Percentiles rank a stretch among this genome's conserved stretches.
Evolutionary conservation across 768 basidiomycete genomes (phyloP).

Genomic region (Solioccasus polychromus): DNA sequence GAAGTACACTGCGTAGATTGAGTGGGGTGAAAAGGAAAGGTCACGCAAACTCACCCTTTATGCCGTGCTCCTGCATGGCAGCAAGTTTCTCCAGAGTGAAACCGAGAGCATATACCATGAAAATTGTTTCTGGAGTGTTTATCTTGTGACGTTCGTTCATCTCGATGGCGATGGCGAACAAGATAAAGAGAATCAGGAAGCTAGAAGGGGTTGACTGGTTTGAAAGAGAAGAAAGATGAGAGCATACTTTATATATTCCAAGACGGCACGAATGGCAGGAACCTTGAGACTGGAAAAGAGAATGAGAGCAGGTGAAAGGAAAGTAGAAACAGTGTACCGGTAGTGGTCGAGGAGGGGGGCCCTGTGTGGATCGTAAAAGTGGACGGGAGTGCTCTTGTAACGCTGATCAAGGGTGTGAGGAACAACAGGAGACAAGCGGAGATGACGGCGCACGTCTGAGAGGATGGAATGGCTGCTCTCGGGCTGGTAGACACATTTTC

Average conservation of each 20-base stretch:
- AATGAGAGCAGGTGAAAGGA: neutral
- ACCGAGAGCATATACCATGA: conserved; percentile 78
- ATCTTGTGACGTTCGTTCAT: conserved; percentile 57
- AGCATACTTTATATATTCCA: conserved; percentile 92
- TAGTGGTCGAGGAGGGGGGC: conserved; percentile 96
- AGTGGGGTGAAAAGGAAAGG: neutral
- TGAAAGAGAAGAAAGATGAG: neutral
- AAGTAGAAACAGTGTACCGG: conserved; percentile 48
- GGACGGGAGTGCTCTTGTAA: conserved; percentile 88
- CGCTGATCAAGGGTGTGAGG: conserved; percentile 48
- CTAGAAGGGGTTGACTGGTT: conserved; percentile 25
- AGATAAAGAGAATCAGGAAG: conserved; percentile 76
- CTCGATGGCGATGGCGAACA: conserved; percentile 81
- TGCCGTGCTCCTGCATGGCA: conserved; percentile 93
- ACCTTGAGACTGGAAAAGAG: conserved; percentile 70
- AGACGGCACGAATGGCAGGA: conserved; percentile 82
- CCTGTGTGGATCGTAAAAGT: conserved; percentile 92
- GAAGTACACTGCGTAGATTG: conserved; percentile 58
- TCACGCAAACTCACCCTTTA: conserved; percentile 55
- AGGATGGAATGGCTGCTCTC: conserved; percentile 86
- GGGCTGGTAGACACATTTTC: conserved; percentile 89
- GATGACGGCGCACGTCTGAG: conserved; percentile 67
- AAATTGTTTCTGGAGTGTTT: conserved; percentile 65
- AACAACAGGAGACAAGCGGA: neutral
- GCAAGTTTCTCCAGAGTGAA: conserved; percentile 92